Conservation (phyloP, 106 monocot species). For the Dioscorea dumetorum region DNA sequence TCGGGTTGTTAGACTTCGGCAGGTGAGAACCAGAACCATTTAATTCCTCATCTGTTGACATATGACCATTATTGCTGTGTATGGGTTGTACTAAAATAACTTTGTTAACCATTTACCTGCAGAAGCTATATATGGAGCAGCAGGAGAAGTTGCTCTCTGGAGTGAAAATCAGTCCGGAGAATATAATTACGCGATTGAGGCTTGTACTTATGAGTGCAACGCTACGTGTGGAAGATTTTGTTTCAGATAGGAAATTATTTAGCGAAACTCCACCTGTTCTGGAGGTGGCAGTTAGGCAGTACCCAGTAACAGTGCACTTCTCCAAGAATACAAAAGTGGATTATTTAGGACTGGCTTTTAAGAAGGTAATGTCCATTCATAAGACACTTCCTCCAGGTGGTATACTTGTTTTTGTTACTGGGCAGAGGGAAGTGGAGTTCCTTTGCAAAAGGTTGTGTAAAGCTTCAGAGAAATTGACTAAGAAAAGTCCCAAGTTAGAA, state of each 20-base stretch:
- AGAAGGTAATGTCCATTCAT: slow-evolving; percentile 83
- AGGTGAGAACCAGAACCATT: slow-evolving; percentile 30
- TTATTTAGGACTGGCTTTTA: slow-evolving; percentile 84
- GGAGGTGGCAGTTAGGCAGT: slow-evolving; percentile 81
- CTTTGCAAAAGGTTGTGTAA: slow-evolving; percentile 69
- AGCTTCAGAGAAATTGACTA: slow-evolving; percentile 26
- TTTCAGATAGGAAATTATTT: slow-evolving; percentile 71
- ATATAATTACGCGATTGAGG: slow-evolving; percentile 52
- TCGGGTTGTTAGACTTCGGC: slow-evolving; percentile 61
- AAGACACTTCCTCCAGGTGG: slow-evolving; percentile 82
- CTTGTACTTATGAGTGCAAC: slow-evolving; percentile 97
- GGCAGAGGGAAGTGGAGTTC: slow-evolving; percentile 88
- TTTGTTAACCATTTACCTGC: background rate
- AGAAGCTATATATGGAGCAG: slow-evolving; percentile 74
- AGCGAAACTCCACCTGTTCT: slow-evolving; percentile 57
- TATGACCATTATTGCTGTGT: too few relatives aligned
- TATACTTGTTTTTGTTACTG: slow-evolving; percentile 93
- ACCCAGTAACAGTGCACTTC: slow-evolving; percentile 77
- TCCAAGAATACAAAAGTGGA: slow-evolving; percentile 74
- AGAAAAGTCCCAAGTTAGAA: slow-evolving; percentile 13
- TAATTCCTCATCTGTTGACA: background rate
- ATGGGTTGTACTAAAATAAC: too few relatives aligned
- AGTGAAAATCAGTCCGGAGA: slow-evolving; percentile 40
- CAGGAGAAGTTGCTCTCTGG: slow-evolving; percentile 49
- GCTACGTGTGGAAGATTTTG: slow-evolving; percentile 78